Conservation (phyloP, 2,329 filamentous ascomycete genomes). For the Microcera coccophila region DNA sequence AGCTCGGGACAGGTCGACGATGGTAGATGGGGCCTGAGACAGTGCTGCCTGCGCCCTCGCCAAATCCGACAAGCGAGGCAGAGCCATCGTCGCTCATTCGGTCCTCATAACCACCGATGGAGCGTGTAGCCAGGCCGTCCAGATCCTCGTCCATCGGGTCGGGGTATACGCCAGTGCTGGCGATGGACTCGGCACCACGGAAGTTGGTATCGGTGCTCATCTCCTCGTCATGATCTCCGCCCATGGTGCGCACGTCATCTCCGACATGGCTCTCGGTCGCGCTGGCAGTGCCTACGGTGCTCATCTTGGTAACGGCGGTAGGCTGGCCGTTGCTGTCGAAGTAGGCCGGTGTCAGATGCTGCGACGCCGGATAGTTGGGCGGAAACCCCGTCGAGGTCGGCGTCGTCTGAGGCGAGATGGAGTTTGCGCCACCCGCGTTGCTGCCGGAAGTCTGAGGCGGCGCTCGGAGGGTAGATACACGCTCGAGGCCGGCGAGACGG, state of each 20-base stretch:
- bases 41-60: slow-evolving; percentile 83
- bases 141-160: slow-evolving; percentile 54
- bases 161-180: slow-evolving; percentile 45
- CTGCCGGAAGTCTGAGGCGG: slow-evolving; percentile 31
- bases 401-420: slow-evolving; percentile 48
- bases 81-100: slow-evolving; percentile 83
- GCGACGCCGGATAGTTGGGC: slow-evolving; percentile 35
- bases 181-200: slow-evolving; percentile 56
- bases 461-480: slow-evolving; percentile 71
- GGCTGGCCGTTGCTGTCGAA: slow-evolving; percentile 74
- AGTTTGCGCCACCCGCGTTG: slow-evolving; percentile 29
- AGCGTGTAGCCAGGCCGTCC: slow-evolving; percentile 43
- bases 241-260: slow-evolving; percentile 50
- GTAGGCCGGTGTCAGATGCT: slow-evolving; percentile 61
- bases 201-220: slow-evolving; percentile 65
- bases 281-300: slow-evolving; percentile 86
- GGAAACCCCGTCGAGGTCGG: slow-evolving; percentile 47
- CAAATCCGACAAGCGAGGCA: slow-evolving; percentile 84
- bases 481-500: slow-evolving; percentile 85
- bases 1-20: slow-evolving; percentile 44
- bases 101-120: slow-evolving; percentile 55
- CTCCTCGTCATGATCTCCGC: slow-evolving; percentile 60
- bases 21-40: slow-evolving; percentile 74
- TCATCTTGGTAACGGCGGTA: slow-evolving; percentile 68
- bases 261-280: slow-evolving; percentile 71